Evolutionary conservation across 768 basidiomycete species (phyloP), one percentile per base, ranked within the genome.

Genomic region (Mycena crocata): DNA sequence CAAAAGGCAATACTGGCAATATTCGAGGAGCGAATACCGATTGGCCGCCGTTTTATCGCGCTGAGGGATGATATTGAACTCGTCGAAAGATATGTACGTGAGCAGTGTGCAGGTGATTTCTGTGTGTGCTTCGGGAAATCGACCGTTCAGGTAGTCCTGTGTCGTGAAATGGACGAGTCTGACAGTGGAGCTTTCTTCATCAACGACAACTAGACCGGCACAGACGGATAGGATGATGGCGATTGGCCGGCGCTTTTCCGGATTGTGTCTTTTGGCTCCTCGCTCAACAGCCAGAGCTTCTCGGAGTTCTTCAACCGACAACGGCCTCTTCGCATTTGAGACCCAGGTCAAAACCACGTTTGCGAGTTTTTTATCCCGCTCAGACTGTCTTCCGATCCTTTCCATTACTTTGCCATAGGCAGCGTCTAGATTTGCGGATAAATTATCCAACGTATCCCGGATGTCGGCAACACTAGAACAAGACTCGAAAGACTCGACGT

Each of bases 111-210:
- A 31, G n/a, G 56, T 57, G 45, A 60, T 60, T 23, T 48, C 7
- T 14, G 46, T 62, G 17, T 52, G 31, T 10, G 44, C 23, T 1
- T 44, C 21, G 7, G 52, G 35, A 30, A 54, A 55, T 31, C 31
- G 44, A 26, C 34, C 10, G 15, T 62, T 51, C 17, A 62, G n/a
- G 51, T 50, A 62, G 3, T 39, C 34, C 37, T 62, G 61, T 15
- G 61, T 31, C 9, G 61, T 62, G 28, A 54, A 30, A 42, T 62
- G 61, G 5, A 64, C 45, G 6, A 64, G 45, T 19, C 63, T 39
- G 6, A 64, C 55, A 19, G 30, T 37, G 49, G 35, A 37, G 35
- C 35, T 55, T 32, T 13, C 14, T 26, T 64, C 5, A 32, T 64
- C 56, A 7, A 34, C 39, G 12, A 48, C 24, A 23, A 64, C 5